Evolutionary conservation across 2,329 filamentous ascomycete genomes (phyloP).

Genomic region (Magnaporthiopsis rhizophila): DNA sequence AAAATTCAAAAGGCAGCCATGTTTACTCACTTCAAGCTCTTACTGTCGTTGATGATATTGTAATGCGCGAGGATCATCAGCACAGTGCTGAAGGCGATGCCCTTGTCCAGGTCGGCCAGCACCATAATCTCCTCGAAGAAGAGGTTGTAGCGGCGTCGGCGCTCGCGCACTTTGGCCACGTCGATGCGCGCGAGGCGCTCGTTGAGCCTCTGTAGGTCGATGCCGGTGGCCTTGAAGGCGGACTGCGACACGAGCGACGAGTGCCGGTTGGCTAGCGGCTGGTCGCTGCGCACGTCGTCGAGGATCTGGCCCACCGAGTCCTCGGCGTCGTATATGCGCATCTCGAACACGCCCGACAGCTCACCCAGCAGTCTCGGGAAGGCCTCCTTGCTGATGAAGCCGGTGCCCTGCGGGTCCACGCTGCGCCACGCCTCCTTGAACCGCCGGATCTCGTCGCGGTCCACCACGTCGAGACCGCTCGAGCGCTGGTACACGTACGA

Average conservation of each 20-base stretch:
- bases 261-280: slow-evolving; percentile 32
- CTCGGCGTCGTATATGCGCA: slow-evolving; percentile 90
- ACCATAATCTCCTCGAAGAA: slow-evolving; percentile 97
- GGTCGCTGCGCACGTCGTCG: slow-evolving; percentile 66
- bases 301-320: slow-evolving; percentile 81
- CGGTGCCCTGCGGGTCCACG: slow-evolving; percentile 83
- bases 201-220: slow-evolving; percentile 73
- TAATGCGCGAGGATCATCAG: slow-evolving; percentile 96
- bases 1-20: background rate
- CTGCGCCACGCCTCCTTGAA: slow-evolving; percentile 99
- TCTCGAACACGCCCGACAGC: slow-evolving; percentile 90
- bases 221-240: slow-evolving; percentile 45
- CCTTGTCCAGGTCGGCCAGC: slow-evolving; percentile 78
- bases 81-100: slow-evolving; percentile 85
- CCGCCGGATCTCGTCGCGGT: slow-evolving; percentile 84
- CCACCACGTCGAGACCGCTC: slow-evolving; percentile 83
- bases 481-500: slow-evolving; percentile 98
- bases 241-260: slow-evolving; percentile 44
- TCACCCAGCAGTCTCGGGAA: slow-evolving; percentile 87
- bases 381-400: slow-evolving; percentile 81
- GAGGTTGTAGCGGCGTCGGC: slow-evolving; percentile 76
- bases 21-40: slow-evolving; percentile 55
- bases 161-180: slow-evolving; percentile 61
- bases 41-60: slow-evolving; percentile 97
- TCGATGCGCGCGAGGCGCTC: slow-evolving; percentile 66